Evolutionary conservation across 2,329 filamentous ascomycete species (phyloP).

Genomic region (Botrytis byssoidea): DNA sequence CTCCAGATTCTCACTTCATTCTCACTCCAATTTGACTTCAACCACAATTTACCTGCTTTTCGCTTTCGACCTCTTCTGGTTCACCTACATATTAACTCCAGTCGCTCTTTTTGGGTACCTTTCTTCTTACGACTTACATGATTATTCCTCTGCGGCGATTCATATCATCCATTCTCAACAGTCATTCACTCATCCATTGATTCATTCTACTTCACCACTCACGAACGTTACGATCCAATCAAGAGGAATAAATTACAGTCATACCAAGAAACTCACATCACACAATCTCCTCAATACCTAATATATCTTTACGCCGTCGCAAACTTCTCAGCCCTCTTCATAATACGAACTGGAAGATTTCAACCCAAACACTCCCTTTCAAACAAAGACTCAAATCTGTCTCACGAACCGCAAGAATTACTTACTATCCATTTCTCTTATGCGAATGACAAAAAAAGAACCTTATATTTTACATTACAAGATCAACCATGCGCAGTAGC

Average conservation of each 20-base stretch:
- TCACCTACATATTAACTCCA: constrained; percentile 1
- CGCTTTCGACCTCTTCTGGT: neutral
- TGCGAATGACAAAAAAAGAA: neutral
- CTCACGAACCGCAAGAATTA: neutral
- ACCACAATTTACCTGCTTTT: neutral
- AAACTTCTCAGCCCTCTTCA: neutral
- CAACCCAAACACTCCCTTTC: neutral
- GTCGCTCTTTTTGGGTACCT: constrained; percentile 14
- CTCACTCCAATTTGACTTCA: neutral
- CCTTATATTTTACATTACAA: neutral
- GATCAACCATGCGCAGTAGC: constrained; percentile 17
- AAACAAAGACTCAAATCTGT: neutral
- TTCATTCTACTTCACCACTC: neutral
- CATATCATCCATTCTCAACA: neutral
- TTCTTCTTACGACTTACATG: neutral
- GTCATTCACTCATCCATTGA: neutral
- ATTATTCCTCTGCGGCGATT: neutral
- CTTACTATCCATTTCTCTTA: neutral
- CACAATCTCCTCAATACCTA: neutral
- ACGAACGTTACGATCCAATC: neutral
- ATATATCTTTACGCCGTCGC: neutral
- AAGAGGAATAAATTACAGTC: neutral
- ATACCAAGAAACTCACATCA: neutral
- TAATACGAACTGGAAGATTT: neutral
- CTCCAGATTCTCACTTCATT: neutral